phyloP scores from a whole-genome alignment of 1,284 basidiomycete species.

The Pulveroboletus sp. region DNA sequence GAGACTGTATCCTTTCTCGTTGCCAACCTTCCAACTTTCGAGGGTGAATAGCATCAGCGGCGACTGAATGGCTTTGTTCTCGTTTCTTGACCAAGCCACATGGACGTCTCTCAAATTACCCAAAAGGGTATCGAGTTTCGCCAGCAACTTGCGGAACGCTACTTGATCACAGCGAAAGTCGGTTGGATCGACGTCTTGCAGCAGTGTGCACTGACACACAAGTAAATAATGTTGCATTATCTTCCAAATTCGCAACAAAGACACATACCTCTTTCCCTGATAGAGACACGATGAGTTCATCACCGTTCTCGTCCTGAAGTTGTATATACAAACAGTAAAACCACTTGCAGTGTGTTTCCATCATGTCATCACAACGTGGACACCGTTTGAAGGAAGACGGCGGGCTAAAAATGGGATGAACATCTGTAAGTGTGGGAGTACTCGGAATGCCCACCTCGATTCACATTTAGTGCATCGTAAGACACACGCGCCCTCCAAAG shows the following conservation, averaged over 20 bases:
- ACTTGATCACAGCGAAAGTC: constrained; percentile 40
- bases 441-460: constrained; percentile 37
- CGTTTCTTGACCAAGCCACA: constrained; percentile 21
- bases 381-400: constrained; percentile 43
- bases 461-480: constrained; percentile 52
- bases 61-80: constrained; percentile 20
- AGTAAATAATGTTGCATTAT: background rate
- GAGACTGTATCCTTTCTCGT: constrained; percentile 23
- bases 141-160: constrained; percentile 37
- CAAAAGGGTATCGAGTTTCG: constrained; percentile 41
- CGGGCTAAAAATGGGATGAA: constrained; percentile 35
- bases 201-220: constrained; percentile 38
- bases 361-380: constrained; percentile 47
- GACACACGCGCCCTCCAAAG: constrained; percentile 44
- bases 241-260: background rate
- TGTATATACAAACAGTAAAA: constrained; percentile 47
- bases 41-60: constrained; percentile 29
- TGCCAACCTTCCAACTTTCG: constrained; percentile 29
- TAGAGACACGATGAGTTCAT: constrained; percentile 41
- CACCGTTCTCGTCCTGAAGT: constrained; percentile 46
- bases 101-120: constrained; percentile 38
- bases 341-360: constrained; percentile 44
- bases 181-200: constrained; percentile 40
- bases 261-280: constrained; percentile 41
- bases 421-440: background rate